These are phyloP conservation scores for Viola pubescens DNA, from an alignment of 441 rosid genomes.

Conservation along the genomic window DNA sequence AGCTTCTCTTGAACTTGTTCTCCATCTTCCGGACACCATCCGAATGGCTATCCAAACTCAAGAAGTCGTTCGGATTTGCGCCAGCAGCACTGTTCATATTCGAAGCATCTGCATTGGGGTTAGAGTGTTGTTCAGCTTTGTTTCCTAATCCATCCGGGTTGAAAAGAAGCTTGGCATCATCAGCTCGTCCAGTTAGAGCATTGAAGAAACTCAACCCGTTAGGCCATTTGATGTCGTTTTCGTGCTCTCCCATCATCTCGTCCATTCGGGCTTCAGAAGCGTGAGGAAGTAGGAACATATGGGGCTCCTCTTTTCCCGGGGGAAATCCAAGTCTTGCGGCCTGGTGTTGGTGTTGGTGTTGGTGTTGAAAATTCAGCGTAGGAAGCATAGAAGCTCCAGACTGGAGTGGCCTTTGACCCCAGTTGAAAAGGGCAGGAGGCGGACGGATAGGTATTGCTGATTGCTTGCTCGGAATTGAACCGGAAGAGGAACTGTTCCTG, in stretches of 20 bases:
- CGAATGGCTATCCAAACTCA: constrained; percentile 65
- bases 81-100: constrained; percentile 17
- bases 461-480: constrained; percentile 44
- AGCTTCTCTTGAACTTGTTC: constrained; percentile 74
- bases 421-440: constrained; percentile 49
- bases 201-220: constrained; percentile 69
- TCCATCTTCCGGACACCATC: constrained; percentile 40
- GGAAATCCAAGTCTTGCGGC: constrained; percentile 48
- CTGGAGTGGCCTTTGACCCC: constrained; percentile 53
- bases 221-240: constrained; percentile 88
- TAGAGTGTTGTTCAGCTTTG: constrained; percentile 33
- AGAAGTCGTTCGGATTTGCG: constrained; percentile 50
- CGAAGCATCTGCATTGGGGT: constrained; percentile 30
- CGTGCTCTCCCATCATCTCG: constrained; percentile 53
- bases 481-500: constrained; percentile 44
- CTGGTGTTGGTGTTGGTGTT: constrained; percentile 38
- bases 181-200: constrained; percentile 62
- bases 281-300: constrained; percentile 66
- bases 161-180: constrained; percentile 63
- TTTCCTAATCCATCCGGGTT: constrained; percentile 47
- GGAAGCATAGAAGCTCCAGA: constrained; percentile 43
- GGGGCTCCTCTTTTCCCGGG: constrained; percentile 56
- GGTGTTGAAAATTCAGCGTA: constrained; percentile 56
- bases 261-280: constrained; percentile 43
- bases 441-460: constrained; percentile 54